phyloP scores from a whole-genome alignment of 805 yeast species.

The Ogataea ramenticola region DNA sequence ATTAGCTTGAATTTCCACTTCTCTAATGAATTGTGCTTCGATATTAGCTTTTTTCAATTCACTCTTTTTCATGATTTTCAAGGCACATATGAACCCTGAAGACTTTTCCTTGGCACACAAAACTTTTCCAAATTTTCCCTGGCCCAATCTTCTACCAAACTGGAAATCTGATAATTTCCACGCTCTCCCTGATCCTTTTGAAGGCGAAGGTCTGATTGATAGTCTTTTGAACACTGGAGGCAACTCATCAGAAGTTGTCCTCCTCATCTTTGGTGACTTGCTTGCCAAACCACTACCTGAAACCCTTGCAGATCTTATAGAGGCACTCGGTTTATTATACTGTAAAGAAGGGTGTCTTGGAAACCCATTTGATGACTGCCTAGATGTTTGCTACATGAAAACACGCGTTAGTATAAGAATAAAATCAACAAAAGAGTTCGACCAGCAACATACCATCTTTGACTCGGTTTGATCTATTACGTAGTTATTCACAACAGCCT shows the following conservation, averaged over 20 bases:
- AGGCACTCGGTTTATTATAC: background rate
- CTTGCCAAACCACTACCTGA: too few species aligned
- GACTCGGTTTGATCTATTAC: too few species aligned
- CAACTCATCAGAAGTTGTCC: background rate
- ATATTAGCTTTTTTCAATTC: conserved; percentile 71
- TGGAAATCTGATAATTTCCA: conserved; percentile 57
- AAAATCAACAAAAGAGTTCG: too few species aligned
- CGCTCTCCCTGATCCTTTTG: conserved; percentile 5
- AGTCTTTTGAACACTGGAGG: background rate
- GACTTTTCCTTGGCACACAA: conserved; percentile 75
- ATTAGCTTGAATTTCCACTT: conserved; percentile 82
- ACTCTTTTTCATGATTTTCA: conserved; percentile 83
- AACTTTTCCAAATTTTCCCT: conserved; percentile 90
- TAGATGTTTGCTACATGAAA: background rate
- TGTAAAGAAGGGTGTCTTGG: background rate
- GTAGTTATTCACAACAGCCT: too few species aligned
- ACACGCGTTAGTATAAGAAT: background rate
- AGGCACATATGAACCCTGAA: conserved; percentile 78
- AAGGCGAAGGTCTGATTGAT: background rate
- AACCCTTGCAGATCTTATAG: background rate
- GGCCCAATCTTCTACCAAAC: conserved; percentile 80
- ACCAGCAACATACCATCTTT: too few species aligned
- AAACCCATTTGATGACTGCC: background rate
- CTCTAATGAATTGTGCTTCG: conserved; percentile 81
- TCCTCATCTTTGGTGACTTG: background rate